Base-by-base conservation (phyloP, 2,329 filamentous ascomycete species). In the Ciborinia camelliae region DNA sequence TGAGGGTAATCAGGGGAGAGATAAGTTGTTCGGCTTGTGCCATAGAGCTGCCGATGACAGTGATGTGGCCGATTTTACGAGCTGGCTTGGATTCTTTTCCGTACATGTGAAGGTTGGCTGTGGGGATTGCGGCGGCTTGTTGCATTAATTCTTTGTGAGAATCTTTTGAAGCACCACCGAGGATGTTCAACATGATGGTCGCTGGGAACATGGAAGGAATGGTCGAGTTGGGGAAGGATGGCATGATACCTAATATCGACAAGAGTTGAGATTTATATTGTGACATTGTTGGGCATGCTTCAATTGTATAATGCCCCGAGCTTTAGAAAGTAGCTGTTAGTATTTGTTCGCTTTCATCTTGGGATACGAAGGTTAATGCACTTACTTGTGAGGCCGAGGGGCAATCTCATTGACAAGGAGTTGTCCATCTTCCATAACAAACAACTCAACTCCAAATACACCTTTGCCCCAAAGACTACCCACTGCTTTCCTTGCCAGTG, bases 361-460 rank as follows among this genome's bases (percentile, higher is more conserved):
- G 37, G 20, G 41, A 7, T 30, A 4, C 0, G 8, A 1, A 6
- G 20, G 28, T 43, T 4, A 10, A 39, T 14, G 10, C 3, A 50
- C 62, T 58, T 32, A 63, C 62, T 70, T 72, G 43, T 72, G 71
- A 37, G 69, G 68, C 28, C 72, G 66, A 37, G 71, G 71, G 2
- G 73, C 73, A 52, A 75, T 73, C 64, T 75, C 73, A 41, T 96
- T 97, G 71, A 32, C 28, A 71, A 97, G 83, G 2, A 97, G 81
- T 1, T 81, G 80, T 65, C 82, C 86, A 71, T 95, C 86, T 57
- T 87, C 79, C 14, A 93, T 84, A 4, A 98, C 78, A 78, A 99
- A 99, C 87, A 98, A 91, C 79, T 99, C 95, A 0, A 98, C 94
- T 0, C 94, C 95, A 77, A 97, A 99, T 39, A 97, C 91, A 68